A percentile compares a stretch with the other conserved stretches of the same genome.
phyloP scores from a whole-genome alignment of 2,329 filamentous ascomycete species.

The Paecilomyces sp. region DNA sequence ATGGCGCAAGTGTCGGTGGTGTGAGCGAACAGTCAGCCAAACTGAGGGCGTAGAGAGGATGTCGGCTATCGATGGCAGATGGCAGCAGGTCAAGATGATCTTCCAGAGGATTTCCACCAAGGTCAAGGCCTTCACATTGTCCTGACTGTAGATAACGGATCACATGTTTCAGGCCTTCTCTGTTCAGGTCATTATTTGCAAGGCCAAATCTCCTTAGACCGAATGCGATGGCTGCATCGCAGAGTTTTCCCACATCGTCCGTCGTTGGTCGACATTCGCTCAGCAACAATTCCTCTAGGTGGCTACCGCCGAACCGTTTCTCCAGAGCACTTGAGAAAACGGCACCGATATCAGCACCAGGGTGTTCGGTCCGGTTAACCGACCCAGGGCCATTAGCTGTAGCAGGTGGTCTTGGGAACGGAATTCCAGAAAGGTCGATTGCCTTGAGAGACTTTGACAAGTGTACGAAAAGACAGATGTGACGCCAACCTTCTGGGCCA shows the following conservation, averaged over 20 bases:
- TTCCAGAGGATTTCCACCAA: constrained; percentile 73
- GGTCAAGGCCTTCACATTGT: constrained; percentile 77
- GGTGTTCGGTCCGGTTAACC: constrained; percentile 9
- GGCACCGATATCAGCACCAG: constrained; percentile 48
- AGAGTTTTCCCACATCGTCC: constrained; percentile 63
- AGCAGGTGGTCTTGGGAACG: constrained; percentile 54
- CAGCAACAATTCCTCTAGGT: constrained; percentile 75
- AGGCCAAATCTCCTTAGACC: constrained; percentile 74
- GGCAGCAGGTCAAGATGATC: constrained; percentile 42
- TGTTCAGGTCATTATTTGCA: constrained; percentile 71
- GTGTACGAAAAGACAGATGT: constrained; percentile 83
- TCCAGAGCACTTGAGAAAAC: constrained; percentile 69
- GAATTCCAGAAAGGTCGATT: constrained; percentile 78
- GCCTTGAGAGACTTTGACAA: constrained; percentile 80
- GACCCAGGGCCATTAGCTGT: constrained; percentile 16
- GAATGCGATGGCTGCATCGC: constrained; percentile 75
- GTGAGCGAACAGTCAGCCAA: constrained; percentile 78
- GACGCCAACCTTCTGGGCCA: constrained; percentile 79
- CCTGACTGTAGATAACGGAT: constrained; percentile 67
- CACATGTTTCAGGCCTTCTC: constrained; percentile 67
- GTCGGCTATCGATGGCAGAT: constrained; percentile 32
- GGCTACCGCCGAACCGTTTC: constrained; percentile 66
- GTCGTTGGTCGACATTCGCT: constrained; percentile 69
- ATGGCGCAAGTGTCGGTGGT: constrained; percentile 61
- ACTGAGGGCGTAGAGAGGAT: constrained; percentile 71